Conservation (phyloP, 2,329 filamentous ascomycete species). For the Pseudogymnoascus sp. region DNA sequence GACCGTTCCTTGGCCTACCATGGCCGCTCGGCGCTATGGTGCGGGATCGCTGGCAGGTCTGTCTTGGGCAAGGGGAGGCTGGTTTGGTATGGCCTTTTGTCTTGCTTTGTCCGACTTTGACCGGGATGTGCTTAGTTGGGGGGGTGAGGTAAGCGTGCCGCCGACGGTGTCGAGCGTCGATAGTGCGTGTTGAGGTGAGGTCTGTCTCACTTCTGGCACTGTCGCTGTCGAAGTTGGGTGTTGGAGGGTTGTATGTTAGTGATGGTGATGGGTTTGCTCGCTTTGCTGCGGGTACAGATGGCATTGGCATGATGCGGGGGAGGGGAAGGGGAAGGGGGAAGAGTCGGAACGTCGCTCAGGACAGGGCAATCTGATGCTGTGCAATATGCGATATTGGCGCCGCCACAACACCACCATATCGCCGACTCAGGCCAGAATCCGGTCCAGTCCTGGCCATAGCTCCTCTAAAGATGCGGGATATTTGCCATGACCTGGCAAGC, state of each 20-base stretch:
- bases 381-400: constrained; percentile 1
- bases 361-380: constrained; percentile 7
- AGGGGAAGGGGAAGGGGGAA: neutral
- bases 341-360: neutral
- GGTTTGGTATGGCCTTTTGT: neutral
- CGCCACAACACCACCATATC: neutral
- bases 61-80: neutral
- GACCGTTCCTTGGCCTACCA: neutral
- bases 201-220: neutral
- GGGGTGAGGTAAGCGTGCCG: neutral
- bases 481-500: constrained; percentile 1
- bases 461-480: neutral
- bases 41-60: neutral
- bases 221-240: neutral
- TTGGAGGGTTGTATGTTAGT: neutral
- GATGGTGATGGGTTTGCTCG: neutral
- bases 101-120: neutral
- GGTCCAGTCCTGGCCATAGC: neutral
- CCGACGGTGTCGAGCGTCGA: neutral
- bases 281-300: neutral
- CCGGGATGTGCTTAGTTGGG: neutral
- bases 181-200: neutral
- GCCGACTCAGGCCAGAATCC: neutral
- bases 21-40: neutral
- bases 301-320: neutral